Conservation (phyloP, 2,329 filamentous ascomycete genomes). For the Aspergillus glaucus region DNA sequence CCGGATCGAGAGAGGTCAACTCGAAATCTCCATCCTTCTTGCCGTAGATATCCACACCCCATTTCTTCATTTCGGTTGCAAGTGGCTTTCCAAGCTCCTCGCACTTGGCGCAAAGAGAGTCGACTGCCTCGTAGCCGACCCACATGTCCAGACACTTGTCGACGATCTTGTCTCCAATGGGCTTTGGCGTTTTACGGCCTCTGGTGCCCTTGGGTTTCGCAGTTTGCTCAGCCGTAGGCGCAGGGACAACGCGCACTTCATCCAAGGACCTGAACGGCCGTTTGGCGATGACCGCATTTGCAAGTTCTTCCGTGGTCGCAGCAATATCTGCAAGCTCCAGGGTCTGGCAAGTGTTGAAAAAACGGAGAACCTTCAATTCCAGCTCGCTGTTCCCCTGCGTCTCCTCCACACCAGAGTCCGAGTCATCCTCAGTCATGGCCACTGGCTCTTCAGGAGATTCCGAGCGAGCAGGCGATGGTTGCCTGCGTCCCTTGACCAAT, state of each 20-base stretch:
- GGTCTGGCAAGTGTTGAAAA: slow-evolving; percentile 72
- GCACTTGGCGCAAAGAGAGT: slow-evolving; percentile 71
- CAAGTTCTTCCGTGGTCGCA: slow-evolving; percentile 62
- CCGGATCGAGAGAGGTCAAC: slow-evolving; percentile 48
- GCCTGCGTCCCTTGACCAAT: slow-evolving; percentile 47
- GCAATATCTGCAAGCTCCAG: slow-evolving; percentile 78
- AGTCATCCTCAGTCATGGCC: slow-evolving; percentile 44
- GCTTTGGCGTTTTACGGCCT: slow-evolving; percentile 45
- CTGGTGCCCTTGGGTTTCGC: slow-evolving; percentile 46
- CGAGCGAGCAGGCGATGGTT: slow-evolving; percentile 24
- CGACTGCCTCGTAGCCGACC: slow-evolving; percentile 73
- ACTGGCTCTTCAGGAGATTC: slow-evolving; percentile 30
- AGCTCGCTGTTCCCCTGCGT: slow-evolving; percentile 35
- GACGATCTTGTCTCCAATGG: slow-evolving; percentile 61
- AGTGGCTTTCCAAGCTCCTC: slow-evolving; percentile 65
- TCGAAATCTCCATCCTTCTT: slow-evolving; percentile 57
- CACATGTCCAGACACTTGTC: slow-evolving; percentile 67
- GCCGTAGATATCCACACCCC: slow-evolving; percentile 62
- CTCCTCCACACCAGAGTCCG: slow-evolving; percentile 33
- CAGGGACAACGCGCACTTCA: slow-evolving; percentile 59
- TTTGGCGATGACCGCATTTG: slow-evolving; percentile 62
- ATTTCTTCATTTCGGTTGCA: slow-evolving; percentile 57
- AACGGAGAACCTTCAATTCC: slow-evolving; percentile 60
- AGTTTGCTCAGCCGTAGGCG: slow-evolving; percentile 31
- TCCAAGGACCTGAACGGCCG: slow-evolving; percentile 67